phyloP scores from a whole-genome alignment of 768 basidiomycete species.

The Cyclocybe cylindracea region DNA sequence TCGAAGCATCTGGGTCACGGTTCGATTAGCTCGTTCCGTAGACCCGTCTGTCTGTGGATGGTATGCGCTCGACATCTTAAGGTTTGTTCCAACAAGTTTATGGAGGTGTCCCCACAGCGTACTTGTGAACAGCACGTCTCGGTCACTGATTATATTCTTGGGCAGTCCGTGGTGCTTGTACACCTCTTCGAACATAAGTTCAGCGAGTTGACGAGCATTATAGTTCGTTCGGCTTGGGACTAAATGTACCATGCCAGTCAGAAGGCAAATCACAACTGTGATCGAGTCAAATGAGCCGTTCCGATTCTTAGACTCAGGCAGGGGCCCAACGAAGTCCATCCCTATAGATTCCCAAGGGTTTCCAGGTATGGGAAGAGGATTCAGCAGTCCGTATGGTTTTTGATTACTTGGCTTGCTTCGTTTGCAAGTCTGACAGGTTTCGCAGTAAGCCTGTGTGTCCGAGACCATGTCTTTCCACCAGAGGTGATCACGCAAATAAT shows the following conservation, averaged over 20 bases:
- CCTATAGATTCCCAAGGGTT: conserved; percentile 27
- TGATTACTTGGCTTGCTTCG: conserved; percentile 24
- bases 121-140: conserved; percentile 43
- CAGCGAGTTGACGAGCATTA: conserved; percentile 31
- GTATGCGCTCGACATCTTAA: conserved; percentile 26
- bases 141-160: conserved; percentile 36
- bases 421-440: conserved; percentile 22
- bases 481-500: conserved; percentile 30
- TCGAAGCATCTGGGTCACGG: conserved; percentile 29
- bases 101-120: conserved; percentile 41
- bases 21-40: conserved; percentile 35
- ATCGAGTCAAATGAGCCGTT: conserved; percentile 27
- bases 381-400: conserved; percentile 24
- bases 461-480: conserved; percentile 40
- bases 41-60: too few species aligned
- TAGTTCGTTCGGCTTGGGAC: conserved; percentile 29
- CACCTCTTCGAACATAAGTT: conserved; percentile 32
- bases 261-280: conserved; percentile 26
- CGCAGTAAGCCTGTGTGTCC: conserved; percentile 28
- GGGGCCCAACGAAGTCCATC: conserved; percentile 18
- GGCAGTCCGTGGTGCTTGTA: conserved; percentile 43
- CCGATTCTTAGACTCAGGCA: conserved; percentile 18
- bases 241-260: conserved; percentile 25
- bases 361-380: conserved; percentile 22
- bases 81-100: conserved; percentile 8